Conservation (phyloP, 306 rosid species). For the Cicer arietinum region DNA sequence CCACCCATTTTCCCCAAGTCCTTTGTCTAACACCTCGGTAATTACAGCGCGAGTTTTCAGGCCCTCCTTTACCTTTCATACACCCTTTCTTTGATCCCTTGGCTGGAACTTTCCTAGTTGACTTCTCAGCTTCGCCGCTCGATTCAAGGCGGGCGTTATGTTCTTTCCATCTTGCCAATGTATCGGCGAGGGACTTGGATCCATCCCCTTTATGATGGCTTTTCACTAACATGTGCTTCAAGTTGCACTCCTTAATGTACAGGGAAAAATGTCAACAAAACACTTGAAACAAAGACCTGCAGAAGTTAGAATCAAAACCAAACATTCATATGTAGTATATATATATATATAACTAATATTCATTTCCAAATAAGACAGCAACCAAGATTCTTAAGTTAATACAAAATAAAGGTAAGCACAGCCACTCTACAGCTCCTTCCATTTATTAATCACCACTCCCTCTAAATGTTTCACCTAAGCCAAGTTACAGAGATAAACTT, state of each 20-base stretch:
- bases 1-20: constrained; percentile 98
- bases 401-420: background rate
- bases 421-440: background rate
- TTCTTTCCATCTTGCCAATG: constrained; percentile 68
- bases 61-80: constrained; percentile 95
- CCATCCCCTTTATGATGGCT: constrained; percentile 55
- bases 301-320: constrained; percentile 25
- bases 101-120: constrained; percentile 64
- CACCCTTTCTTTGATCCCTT: constrained; percentile 87
- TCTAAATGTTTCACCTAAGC: background rate
- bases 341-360: background rate
- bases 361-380: background rate
- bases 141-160: constrained; percentile 61
- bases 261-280: constrained; percentile 1
- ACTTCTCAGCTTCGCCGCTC: constrained; percentile 43
- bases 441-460: background rate
- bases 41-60: constrained; percentile 75
- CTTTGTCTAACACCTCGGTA: constrained; percentile 96
- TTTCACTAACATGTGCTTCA: constrained; percentile 56
- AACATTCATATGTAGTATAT: background rate
- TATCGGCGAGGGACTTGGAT: constrained; percentile 60
- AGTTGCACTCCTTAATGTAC: constrained; percentile 40
- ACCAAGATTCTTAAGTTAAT: background rate
- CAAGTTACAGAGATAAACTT: too few species aligned
- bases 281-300: constrained; percentile 50